Base-by-base conservation (phyloP, 129 eudicot genomes). In the Tagetes patula region DNA sequence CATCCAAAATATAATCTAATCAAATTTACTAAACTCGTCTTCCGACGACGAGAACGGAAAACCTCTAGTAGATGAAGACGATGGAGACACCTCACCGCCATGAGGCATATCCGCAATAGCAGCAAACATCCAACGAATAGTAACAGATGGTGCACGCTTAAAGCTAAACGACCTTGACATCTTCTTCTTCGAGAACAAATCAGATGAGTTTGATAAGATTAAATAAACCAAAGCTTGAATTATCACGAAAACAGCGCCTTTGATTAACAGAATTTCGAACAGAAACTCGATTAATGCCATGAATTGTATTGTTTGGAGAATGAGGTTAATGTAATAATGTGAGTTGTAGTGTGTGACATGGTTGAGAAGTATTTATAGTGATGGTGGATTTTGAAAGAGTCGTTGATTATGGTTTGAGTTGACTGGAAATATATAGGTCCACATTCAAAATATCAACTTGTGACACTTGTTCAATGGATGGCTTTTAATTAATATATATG, bases 211-310 rank as follows among this genome's bases (percentile, higher is more conserved):
- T 0, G 85, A 71, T 13, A 86, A 60, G 9, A 86, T 86, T 43
- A 86, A 36, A 62, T 77, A 86, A 67, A 83, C 83, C 59, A 86
- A 43, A 71, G 82, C 91, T 67, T 86, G 91, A 49, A 86, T 79
- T 10, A 80, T 27, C 69, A 83, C 69, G 47, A 86, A 86, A 76
- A 83, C 53, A 5, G 66, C 73, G 53, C 83, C 83, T 63, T 86
- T 80, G 30, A 83, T 47, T 52, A 86, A 70, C 20, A 76, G 38
- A 45, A 75, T 71, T 2, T 53, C 76, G 2, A 67, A 60, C 27
- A 20, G 27, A 20, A 20, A 20, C 27, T 20, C 27, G 27, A 20
- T 20, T 20, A 20, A 20, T 20, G 27, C 27, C 27, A 20, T 20
- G 27, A 20, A 20, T 20, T 20, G 27, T 20, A 20, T 20, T 20